Conservation (phyloP, 2,329 filamentous ascomycete genomes). For the Diaporthe australafricana region DNA sequence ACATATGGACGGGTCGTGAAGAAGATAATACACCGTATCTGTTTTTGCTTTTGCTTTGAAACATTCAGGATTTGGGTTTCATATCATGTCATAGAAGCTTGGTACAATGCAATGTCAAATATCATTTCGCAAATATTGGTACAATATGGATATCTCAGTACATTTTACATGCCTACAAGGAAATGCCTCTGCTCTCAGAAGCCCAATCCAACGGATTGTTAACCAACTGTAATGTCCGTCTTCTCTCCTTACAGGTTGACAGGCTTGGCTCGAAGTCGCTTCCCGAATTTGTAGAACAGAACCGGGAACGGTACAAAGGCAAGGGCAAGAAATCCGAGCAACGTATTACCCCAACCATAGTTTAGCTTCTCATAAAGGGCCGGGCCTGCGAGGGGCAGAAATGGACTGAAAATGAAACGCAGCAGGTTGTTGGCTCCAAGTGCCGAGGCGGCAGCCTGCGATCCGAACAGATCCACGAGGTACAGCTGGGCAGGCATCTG, state of each 20-base stretch:
- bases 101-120: no score
- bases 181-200: no score
- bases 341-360: constrained; percentile 43
- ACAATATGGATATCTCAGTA: no score
- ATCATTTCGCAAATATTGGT: no score
- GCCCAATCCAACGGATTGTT: no score
- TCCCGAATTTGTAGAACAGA: constrained; percentile 51
- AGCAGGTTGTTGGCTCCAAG: constrained; percentile 54
- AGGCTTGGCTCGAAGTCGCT: constrained; percentile 43
- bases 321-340: constrained; percentile 53
- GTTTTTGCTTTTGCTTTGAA: no score
- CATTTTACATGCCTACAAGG: no score
- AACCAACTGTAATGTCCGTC: no score
- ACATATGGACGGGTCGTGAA: no score
- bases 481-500: constrained; percentile 52
- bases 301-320: constrained; percentile 53
- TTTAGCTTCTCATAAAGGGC: constrained; percentile 21
- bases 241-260: constrained; percentile 1
- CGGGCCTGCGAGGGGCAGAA: constrained; percentile 68
- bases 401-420: constrained; percentile 66
- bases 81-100: no score
- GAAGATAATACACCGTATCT: no score
- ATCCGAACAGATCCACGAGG: constrained; percentile 63
- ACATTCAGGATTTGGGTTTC: no score
- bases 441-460: constrained; percentile 49